Percentiles rank a stretch among this genome's conserved stretches.
Conservation (phyloP, 1,284 basidiomycete species). For the Moesziomyces antarcticus region DNA sequence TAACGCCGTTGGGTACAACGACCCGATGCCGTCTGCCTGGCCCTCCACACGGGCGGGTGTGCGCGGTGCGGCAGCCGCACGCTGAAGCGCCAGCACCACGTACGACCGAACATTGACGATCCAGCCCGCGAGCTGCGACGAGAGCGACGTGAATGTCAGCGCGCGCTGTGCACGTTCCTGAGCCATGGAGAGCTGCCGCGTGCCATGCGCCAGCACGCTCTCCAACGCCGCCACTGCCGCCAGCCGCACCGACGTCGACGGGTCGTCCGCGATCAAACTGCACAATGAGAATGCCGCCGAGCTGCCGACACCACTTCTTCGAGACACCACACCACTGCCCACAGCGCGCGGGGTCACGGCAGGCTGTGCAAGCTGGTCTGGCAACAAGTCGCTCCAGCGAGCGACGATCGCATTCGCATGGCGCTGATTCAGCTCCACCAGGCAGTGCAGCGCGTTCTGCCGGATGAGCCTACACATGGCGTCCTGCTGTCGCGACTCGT, state of each 20-base stretch:
- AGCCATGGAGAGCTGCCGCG: constrained; percentile 29
- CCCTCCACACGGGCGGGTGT: background rate
- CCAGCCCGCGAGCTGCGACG: constrained; percentile 36
- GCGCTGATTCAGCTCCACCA: constrained; percentile 30
- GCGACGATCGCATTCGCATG: constrained; percentile 15
- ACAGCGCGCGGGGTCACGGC: background rate
- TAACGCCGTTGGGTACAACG: constrained; percentile 12
- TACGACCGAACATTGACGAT: constrained; percentile 36
- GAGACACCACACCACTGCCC: background rate
- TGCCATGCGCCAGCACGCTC: constrained; percentile 21
- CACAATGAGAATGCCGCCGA: constrained; percentile 19
- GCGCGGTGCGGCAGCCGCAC: constrained; percentile 9
- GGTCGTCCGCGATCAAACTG: constrained; percentile 19
- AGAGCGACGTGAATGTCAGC: constrained; percentile 38
- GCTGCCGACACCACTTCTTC: background rate
- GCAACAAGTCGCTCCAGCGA: constrained; percentile 26
- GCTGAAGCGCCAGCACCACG: constrained; percentile 20
- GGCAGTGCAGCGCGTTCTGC: constrained; percentile 30
- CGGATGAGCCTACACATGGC: constrained; percentile 25
- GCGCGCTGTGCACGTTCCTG: constrained; percentile 32
- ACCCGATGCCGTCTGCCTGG: background rate
- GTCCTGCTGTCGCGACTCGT: constrained; percentile 27
- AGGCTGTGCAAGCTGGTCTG: constrained; percentile 11
- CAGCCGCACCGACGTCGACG: constrained; percentile 25
- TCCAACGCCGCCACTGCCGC: constrained; percentile 24